These are phyloP conservation scores for Scleroderma citrinum DNA, from an alignment of 768 basidiomycete genomes.

Conservation along the genomic window DNA sequence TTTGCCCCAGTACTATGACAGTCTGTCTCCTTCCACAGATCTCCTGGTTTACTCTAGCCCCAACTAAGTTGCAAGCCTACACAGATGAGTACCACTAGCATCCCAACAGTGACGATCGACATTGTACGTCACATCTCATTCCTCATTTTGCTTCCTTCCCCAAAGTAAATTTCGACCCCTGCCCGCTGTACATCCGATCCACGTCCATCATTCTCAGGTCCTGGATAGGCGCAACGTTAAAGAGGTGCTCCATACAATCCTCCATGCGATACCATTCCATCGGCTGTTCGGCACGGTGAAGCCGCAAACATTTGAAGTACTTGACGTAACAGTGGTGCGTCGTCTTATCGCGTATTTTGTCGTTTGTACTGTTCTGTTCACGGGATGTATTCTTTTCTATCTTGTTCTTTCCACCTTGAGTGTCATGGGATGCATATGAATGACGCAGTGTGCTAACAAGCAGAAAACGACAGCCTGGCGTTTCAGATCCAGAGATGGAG, in stretches of 20 bases:
- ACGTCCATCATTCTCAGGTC: slow-evolving; percentile 35
- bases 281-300: slow-evolving; percentile 76
- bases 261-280: slow-evolving; percentile 83
- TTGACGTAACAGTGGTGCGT: slow-evolving; percentile 80
- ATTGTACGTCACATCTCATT: not conserved
- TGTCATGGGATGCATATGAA: not conserved
- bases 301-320: slow-evolving; percentile 69
- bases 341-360: not conserved
- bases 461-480: slow-evolving; percentile 52
- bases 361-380: not conserved
- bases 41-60: too few relatives aligned
- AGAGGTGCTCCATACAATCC: slow-evolving; percentile 67
- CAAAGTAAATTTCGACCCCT: not conserved
- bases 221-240: slow-evolving; percentile 67
- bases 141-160: not conserved
- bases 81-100: not conserved
- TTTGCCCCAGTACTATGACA: too few relatives aligned
- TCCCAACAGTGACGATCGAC: not conserved
- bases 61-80: too few relatives aligned
- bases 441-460: not conserved
- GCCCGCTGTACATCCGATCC: not conserved
- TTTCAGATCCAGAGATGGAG: slow-evolving; percentile 68
- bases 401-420: not conserved
- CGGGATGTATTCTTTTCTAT: not conserved
- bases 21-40: too few relatives aligned